Conservation (phyloP, 768 basidiomycete species). For the Lentinula sp. region DNA sequence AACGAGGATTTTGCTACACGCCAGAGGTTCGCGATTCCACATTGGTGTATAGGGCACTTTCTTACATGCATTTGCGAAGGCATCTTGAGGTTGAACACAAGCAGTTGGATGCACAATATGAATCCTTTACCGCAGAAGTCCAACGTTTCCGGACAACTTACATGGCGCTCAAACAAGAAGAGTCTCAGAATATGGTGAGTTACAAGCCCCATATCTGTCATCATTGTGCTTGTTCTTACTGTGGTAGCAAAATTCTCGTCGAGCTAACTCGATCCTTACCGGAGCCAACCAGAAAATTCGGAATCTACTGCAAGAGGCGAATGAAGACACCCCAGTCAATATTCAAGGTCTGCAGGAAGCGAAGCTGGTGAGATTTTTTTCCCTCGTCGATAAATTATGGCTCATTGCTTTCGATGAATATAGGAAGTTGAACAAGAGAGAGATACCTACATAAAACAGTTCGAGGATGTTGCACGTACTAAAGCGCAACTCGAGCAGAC, state of each 20-base stretch:
- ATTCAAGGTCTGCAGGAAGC: constrained; percentile 51
- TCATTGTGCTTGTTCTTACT: neutral
- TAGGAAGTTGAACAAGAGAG: constrained; percentile 57
- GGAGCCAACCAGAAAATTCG: constrained; percentile 28
- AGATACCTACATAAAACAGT: constrained; percentile 40
- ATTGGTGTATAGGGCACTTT: neutral
- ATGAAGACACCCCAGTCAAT: constrained; percentile 63
- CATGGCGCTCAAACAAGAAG: neutral
- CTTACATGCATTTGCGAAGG: constrained; percentile 23
- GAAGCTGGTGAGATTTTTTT: constrained; percentile 38
- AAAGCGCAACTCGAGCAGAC: constrained; percentile 40
- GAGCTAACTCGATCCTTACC: constrained; percentile 18
- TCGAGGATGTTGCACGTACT: constrained; percentile 33
- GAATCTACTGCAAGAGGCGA: constrained; percentile 51
- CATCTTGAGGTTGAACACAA: constrained; percentile 36
- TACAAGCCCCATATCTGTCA: neutral
- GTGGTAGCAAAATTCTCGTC: constrained; percentile 21
- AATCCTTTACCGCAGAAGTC: constrained; percentile 19
- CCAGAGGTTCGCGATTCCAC: constrained; percentile 32
- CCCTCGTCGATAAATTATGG: neutral
- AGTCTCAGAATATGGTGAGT: neutral
- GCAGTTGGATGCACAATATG: constrained; percentile 31
- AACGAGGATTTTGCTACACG: constrained; percentile 36
- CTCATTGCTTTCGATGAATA: constrained; percentile 5
- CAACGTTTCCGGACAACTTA: constrained; percentile 22